phyloP scores from a whole-genome alignment of 2,329 filamentous ascomycete species.

The Aspergillus tubingensis region DNA sequence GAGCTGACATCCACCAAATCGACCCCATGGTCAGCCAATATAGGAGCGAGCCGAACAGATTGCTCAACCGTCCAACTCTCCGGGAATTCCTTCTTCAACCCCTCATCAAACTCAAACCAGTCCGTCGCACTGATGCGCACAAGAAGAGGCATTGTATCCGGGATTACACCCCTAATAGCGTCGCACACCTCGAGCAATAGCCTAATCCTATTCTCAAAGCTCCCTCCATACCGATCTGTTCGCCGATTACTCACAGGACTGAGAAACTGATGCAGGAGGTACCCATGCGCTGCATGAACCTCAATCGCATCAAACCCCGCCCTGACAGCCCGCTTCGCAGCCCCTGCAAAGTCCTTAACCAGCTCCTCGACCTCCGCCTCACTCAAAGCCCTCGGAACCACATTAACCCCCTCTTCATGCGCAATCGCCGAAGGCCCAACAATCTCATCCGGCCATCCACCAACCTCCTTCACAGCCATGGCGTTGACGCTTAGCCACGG shows the following conservation, averaged over 20 bases:
- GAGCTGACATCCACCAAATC: constrained; percentile 7
- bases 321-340: constrained; percentile 36
- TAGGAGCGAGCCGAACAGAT: constrained; percentile 7
- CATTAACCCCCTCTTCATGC: constrained; percentile 3
- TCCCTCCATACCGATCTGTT: constrained; percentile 26
- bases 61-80: constrained; percentile 23
- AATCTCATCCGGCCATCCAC: constrained; percentile 49
- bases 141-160: constrained; percentile 58
- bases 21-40: constrained; percentile 16
- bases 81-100: constrained; percentile 16
- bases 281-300: constrained; percentile 31
- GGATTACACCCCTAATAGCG: constrained; percentile 46
- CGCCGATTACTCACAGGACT: constrained; percentile 25
- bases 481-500: constrained; percentile 45
- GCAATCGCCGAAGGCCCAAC: constrained; percentile 18
- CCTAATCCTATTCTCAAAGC: constrained; percentile 17
- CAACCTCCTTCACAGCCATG: constrained; percentile 52
- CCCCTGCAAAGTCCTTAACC: constrained; percentile 24
- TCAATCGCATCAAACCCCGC: constrained; percentile 37
- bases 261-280: constrained; percentile 30
- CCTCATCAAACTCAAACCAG: constrained; percentile 55
- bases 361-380: constrained; percentile 36
- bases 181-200: constrained; percentile 14
- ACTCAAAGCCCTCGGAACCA: constrained; percentile 28
- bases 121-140: constrained; percentile 64